Evolutionary conservation across 257 asterid species (phyloP).

Genomic region (Rubia yunnanensis): DNA sequence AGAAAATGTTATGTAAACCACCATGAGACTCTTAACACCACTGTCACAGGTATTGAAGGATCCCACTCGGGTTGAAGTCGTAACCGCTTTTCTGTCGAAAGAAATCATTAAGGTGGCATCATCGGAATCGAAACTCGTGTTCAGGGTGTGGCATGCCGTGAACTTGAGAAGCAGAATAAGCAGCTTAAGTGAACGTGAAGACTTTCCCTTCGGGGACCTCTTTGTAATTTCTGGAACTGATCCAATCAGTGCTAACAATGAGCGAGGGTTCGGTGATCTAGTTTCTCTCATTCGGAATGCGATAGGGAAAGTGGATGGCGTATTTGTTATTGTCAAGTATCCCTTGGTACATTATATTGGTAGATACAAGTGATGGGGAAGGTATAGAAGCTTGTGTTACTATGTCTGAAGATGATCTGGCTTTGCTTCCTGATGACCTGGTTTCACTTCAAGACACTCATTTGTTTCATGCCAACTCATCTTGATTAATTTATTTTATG

Average conservation of each 20-base stretch:
- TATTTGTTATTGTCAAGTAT: neutral
- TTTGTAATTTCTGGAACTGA: conserved; percentile 33
- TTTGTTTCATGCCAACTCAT: neutral
- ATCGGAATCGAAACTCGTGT: neutral
- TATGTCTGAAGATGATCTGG: neutral
- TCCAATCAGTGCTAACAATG: conserved; percentile 33
- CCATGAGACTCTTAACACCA: too few relatives aligned
- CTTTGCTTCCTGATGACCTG: neutral
- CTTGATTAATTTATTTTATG: neutral
- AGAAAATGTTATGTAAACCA: too few relatives aligned
- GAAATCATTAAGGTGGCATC: neutral
- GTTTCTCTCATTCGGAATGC: neutral
- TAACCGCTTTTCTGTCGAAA: neutral
- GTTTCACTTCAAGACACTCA: neutral
- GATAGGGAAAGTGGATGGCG: neutral
- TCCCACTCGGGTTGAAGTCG: neutral
- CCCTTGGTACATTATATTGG: neutral
- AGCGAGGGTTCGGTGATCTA: neutral
- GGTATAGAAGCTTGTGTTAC: neutral
- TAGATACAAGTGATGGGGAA: neutral
- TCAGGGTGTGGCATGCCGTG: neutral
- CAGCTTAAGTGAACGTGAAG: conserved; percentile 6
- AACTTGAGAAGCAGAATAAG: neutral
- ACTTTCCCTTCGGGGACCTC: conserved; percentile 25
- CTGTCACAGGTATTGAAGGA: neutral